phyloP scores from a whole-genome alignment of 2,329 filamentous ascomycete genomes.

The Calonectria montana region DNA sequence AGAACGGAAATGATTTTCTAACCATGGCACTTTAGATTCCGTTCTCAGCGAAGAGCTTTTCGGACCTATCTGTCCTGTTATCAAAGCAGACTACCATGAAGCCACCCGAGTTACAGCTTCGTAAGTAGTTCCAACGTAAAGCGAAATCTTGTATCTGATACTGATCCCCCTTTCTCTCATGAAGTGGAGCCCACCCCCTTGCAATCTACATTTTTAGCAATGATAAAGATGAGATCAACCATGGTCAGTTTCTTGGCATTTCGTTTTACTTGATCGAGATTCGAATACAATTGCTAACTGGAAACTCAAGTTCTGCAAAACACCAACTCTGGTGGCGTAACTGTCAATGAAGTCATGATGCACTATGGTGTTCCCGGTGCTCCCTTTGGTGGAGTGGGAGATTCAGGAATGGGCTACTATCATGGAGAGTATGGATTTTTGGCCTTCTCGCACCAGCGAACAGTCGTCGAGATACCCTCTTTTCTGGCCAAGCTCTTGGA shows the following conservation, averaged over 20 bases:
- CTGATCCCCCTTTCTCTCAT: not conserved
- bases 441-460: slow-evolving; percentile 46
- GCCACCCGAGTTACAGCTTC: not conserved
- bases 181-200: slow-evolving; percentile 12
- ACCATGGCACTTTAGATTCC: slow-evolving; percentile 41
- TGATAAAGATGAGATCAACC: not conserved
- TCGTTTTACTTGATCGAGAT: not conserved
- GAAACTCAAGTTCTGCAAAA: not conserved
- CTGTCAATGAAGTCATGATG: slow-evolving; percentile 55
- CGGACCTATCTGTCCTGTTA: slow-evolving; percentile 25
- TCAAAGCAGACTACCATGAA: slow-evolving; percentile 7
- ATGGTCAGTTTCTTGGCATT: not conserved
- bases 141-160: not conserved
- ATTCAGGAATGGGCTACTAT: slow-evolving; percentile 56
- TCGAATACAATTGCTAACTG: slow-evolving; percentile 25
- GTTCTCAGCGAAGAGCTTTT: slow-evolving; percentile 56
- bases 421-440: slow-evolving; percentile 57
- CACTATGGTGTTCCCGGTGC: slow-evolving; percentile 51
- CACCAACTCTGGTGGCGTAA: slow-evolving; percentile 57
- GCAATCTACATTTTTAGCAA: slow-evolving; percentile 23
- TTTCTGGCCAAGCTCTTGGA: slow-evolving; percentile 35
- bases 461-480: slow-evolving; percentile 40
- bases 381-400: slow-evolving; percentile 61
- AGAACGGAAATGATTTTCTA: not conserved
- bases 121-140: not conserved